Percentiles rank a stretch among this genome's conserved stretches.
phyloP scores from a whole-genome alignment of 1,284 basidiomycete genomes.

The Dichomitus squalens region DNA sequence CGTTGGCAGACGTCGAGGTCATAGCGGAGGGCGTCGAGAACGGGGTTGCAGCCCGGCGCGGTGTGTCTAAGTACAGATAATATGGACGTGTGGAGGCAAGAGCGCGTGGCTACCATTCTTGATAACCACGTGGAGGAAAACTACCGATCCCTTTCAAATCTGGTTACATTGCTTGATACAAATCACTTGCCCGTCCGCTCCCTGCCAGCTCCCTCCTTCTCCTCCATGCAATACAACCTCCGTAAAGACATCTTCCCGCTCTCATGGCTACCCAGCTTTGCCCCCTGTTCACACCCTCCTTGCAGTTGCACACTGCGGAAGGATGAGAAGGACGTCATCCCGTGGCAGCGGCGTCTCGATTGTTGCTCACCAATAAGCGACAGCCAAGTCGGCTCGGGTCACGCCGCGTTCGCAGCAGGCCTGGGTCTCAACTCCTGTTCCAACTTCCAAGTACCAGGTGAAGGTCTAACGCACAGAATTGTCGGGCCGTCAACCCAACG shows the following conservation, averaged over 20 bases:
- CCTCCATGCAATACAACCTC: not conserved
- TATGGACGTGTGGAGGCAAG: constrained; percentile 29
- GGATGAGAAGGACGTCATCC: not conserved
- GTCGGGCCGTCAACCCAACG: too few relatives aligned
- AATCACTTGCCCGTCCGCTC: constrained; percentile 21
- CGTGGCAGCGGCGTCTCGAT: not conserved
- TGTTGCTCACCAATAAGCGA: not conserved
- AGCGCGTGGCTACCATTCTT: constrained; percentile 34
- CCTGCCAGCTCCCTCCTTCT: constrained; percentile 15
- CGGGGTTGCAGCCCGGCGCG: constrained; percentile 22
- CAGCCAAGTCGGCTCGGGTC: too few relatives aligned
- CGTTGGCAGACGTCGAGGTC: constrained; percentile 25
- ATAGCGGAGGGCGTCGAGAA: constrained; percentile 26
- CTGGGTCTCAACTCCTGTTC: too few relatives aligned
- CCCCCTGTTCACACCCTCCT: not conserved
- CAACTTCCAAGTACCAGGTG: too few relatives aligned
- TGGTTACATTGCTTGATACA: constrained; percentile 31
- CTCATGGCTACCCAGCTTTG: not conserved
- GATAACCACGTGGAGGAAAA: constrained; percentile 33
- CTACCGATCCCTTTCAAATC: constrained; percentile 21
- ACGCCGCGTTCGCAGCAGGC: too few relatives aligned
- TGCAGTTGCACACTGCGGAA: not conserved
- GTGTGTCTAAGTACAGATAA: constrained; percentile 22
- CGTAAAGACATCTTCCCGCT: not conserved
- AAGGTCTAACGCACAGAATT: too few relatives aligned